A percentile compares a stretch with the other conserved stretches of the same genome.
Conservation (phyloP, 179 eudicot genomes). For the Spinacia oleracea region DNA sequence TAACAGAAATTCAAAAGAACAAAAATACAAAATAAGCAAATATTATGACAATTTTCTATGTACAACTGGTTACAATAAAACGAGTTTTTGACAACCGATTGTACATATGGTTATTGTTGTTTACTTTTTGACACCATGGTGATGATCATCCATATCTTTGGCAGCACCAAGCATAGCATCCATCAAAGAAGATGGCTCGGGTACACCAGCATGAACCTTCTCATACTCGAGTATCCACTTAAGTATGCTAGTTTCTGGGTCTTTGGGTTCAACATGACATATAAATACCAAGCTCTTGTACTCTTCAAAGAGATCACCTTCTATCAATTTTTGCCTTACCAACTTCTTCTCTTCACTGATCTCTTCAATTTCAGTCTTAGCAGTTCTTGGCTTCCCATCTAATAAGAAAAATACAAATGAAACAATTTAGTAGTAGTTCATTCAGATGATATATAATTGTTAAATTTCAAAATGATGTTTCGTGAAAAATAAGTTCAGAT, state of each 20-base stretch:
- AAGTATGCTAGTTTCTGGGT: background rate
- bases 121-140: background rate
- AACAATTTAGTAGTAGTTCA: too few species aligned
- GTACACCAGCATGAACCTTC: slow-evolving; percentile 1
- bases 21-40: too few species aligned
- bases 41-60: too few species aligned
- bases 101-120: too few species aligned
- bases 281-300: background rate
- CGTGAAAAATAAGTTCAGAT: too few species aligned
- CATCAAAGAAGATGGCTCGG: slow-evolving; percentile 5
- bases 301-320: background rate
- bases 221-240: slow-evolving; percentile 9
- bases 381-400: slow-evolving; percentile 23
- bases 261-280: background rate
- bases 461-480: too few species aligned
- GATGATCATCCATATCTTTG: slow-evolving; percentile 15
- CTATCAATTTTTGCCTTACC: background rate
- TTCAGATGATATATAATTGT: too few species aligned
- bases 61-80: too few species aligned
- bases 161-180: background rate
- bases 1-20: too few species aligned
- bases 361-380: background rate
- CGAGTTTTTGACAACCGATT: too few species aligned
- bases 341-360: background rate
- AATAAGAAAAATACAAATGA: background rate